Base-by-base conservation (phyloP, 2,329 filamentous ascomycete genomes). In the Ceratocystis cubensis region DNA sequence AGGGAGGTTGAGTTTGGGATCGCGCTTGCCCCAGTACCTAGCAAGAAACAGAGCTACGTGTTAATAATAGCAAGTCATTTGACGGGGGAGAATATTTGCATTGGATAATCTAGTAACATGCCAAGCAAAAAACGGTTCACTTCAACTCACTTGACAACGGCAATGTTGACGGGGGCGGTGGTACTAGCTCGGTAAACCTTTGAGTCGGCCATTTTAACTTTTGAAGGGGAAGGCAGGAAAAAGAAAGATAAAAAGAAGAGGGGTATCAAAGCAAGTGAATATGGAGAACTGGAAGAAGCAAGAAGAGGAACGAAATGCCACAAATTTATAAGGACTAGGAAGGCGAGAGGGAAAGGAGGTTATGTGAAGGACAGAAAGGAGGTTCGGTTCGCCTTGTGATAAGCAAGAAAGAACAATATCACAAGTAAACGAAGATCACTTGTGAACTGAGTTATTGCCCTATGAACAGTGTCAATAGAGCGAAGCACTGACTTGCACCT, bases 141-240 rank as follows among this genome's bases (percentile, higher is more conserved):
- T 10, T 22, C 10, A 13, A 65, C 75, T 65, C 73, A 95, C 88
- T 97, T 97, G 79, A 97, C 94, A 67, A 97, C 92, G 71, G 93
- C 93, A 75, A 97, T 97, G 81, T 97, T 97, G 74, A 97, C 93
- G 15, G 93, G 94, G 50, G 94, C 94, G 70, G 92, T 97, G 68
- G 94, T 96, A 80, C 89, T 96, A 71, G 94, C 90, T 73, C 91
- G 88, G 80, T 95, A 92, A 73, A 97, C 83, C 67, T 79, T 81
- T 65, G 72, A 77, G 71, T 80, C 79, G 41, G 78, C 76, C 79
- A 81, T 81, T 69, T 62, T 46, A 28, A 30, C 44, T 45, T 30
- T 63, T 63, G 10, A n/a, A 4, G 57, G 30, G 45, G n/a, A 30
- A 4, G 57, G 33, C 22, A 28, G 33, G 17, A 44, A 41, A 44